Evolutionary conservation across 805 yeast genomes (phyloP).

Genomic region (Yamadazyma sp.): DNA sequence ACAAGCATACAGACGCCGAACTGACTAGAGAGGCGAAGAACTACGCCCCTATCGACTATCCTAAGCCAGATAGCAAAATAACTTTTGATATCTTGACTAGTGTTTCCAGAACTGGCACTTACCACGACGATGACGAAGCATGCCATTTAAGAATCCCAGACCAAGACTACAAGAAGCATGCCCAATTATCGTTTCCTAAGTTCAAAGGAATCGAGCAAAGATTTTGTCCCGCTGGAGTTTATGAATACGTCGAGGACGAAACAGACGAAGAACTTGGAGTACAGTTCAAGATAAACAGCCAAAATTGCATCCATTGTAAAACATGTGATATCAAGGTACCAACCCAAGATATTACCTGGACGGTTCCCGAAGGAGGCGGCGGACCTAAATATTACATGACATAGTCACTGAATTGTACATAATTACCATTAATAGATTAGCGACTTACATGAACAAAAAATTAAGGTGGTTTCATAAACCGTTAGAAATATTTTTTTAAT

Average conservation of each 20-base stretch:
- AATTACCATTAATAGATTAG: not conserved
- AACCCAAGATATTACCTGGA: constrained; percentile 90
- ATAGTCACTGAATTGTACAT: no score
- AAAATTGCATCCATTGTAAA: constrained; percentile 97
- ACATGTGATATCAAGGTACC: constrained; percentile 98
- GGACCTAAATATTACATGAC: constrained; percentile 96
- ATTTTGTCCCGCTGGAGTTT: constrained; percentile 98
- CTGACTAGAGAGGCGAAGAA: constrained; percentile 67
- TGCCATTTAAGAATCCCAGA: constrained; percentile 72
- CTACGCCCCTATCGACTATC: constrained; percentile 75
- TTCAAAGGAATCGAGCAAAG: constrained; percentile 86
- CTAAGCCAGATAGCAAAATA: constrained; percentile 92
- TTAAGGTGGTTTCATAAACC: constrained; percentile 6
- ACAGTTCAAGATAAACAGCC: constrained; percentile 89
- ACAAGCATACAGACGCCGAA: constrained; percentile 67
- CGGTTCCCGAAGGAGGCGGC: constrained; percentile 98
- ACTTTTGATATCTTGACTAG: constrained; percentile 91
- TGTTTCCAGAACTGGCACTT: constrained; percentile 96
- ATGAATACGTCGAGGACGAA: constrained; percentile 78
- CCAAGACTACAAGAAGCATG: constrained; percentile 66
- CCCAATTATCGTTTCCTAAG: constrained; percentile 65
- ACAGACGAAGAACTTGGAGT: constrained; percentile 58
- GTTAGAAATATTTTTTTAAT: constrained; percentile 13
- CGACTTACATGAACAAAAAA: no score
- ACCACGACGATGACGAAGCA: constrained; percentile 91